phyloP scores from a whole-genome alignment of 2,329 filamentous ascomycete species.

The Knufia petricola region DNA sequence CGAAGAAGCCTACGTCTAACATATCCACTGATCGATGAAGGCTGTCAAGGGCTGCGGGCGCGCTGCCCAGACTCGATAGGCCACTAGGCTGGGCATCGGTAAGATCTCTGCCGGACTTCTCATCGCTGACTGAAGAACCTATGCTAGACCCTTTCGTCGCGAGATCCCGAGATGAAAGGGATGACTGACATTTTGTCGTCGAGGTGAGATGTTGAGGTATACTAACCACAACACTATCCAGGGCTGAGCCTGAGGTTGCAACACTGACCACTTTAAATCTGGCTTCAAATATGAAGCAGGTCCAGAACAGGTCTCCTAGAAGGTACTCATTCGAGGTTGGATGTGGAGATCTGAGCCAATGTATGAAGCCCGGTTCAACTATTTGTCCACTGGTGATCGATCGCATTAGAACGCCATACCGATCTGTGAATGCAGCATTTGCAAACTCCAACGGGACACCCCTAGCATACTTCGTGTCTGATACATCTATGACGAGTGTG shows the following conservation, averaged over 20 bases:
- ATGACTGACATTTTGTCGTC: neutral
- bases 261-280: neutral
- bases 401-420: conserved; percentile 2
- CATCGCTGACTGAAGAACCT: neutral
- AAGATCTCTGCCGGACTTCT: neutral
- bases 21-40: conserved; percentile 2
- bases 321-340: neutral
- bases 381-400: neutral
- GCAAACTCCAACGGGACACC: neutral
- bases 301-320: neutral
- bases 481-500: neutral
- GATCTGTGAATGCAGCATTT: conserved; percentile 1
- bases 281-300: neutral
- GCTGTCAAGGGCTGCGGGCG: neutral
- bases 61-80: neutral
- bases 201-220: neutral
- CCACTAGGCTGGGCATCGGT: neutral
- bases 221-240: neutral
- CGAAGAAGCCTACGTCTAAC: conserved; percentile 4
- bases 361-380: neutral
- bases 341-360: neutral
- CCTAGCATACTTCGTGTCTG: neutral
- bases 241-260: neutral
- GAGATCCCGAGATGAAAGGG: neutral
- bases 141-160: neutral